Base-by-base conservation (phyloP, 2,329 filamentous ascomycete genomes). In the Cladosporium sp. region DNA sequence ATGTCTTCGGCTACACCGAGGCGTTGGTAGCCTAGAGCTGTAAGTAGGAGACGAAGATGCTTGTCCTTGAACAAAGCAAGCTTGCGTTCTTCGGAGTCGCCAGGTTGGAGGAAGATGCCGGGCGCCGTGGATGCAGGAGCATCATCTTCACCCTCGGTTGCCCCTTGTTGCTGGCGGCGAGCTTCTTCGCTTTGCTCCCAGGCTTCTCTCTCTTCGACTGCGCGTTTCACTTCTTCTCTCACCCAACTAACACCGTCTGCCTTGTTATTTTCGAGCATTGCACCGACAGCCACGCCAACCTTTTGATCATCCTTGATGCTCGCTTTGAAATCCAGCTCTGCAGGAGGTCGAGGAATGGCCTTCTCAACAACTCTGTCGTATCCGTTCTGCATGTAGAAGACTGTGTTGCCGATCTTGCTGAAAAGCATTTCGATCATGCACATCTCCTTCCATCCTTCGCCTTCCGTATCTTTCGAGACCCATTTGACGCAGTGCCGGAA, bases 391-490 rank as follows among this genome's bases (percentile, higher is more conserved):
- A 99, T 84, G 75, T 92, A 98, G 78, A 91, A 92, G 0, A 92
- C 85, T 0, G 92, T 97, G 54, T 86, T 86, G 60, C 88, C 89
- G 65, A 93, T 90, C 78, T 99, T 99, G 77, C 91, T 96, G 78
- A 99, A 99, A 16, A 99, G 83, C 84, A 99, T 87, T 78, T 99
- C 95, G 0, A 96, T 89, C 58, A 96, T 85, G 48, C 97, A 82
- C 32, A 75, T 69, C 68, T 94, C 91, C 0, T 93, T 93, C 51
- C 93, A 86, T 70, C 97, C 88, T 67, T 95, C 86, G 10, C 71
- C 72, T 16, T 70, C 71, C 1, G 65, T 69, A 0, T 68, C 66
- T 23, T 71, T 67, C 28, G 71, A 68, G 1, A 98, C 84, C 79
- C 95, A 96, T 74, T 91, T 93, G 63, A 92, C 85, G 69, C 94